Evolutionary conservation across 768 basidiomycete species (phyloP).

Genomic region (Lactifluus subvellereus): DNA sequence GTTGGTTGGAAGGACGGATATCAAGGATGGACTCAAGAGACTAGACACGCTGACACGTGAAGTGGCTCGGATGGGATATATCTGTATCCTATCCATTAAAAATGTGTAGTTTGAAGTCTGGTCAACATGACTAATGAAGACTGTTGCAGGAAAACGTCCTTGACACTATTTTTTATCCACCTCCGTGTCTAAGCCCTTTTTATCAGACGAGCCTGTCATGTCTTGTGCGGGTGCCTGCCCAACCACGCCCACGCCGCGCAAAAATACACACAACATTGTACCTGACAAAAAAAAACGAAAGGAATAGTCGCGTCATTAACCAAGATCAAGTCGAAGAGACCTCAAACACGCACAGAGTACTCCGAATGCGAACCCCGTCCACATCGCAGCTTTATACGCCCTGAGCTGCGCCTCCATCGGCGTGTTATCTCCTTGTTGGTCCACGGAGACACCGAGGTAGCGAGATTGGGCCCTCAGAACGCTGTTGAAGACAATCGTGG

Average conservation of each 20-base stretch:
- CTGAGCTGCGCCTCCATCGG: constrained; percentile 37
- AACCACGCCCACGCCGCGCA: constrained; percentile 39
- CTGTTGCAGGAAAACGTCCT: too few species aligned
- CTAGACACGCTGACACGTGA: too few species aligned
- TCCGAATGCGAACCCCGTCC: constrained; percentile 59
- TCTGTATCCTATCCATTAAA: not conserved
- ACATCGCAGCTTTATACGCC: constrained; percentile 60
- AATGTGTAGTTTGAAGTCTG: not conserved
- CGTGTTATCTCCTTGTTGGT: constrained; percentile 29
- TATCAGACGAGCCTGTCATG: not conserved
- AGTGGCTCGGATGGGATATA: not conserved
- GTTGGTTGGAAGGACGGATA: too few species aligned
- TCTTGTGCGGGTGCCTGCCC: constrained; percentile 28
- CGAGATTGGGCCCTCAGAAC: constrained; percentile 36
- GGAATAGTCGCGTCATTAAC: not conserved
- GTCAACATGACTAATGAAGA: too few species aligned
- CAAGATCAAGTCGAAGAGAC: not conserved
- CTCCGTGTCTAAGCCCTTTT: not conserved
- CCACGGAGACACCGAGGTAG: constrained; percentile 31
- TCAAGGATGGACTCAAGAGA: too few species aligned
- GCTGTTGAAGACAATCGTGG: constrained; percentile 64
- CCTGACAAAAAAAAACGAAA: not conserved
- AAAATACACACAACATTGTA: constrained; percentile 19
- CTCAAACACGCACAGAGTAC: constrained; percentile 42
- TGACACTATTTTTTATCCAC: not conserved